Base-by-base conservation (phyloP, 768 basidiomycete species). In the Floccularia luteovirens region DNA sequence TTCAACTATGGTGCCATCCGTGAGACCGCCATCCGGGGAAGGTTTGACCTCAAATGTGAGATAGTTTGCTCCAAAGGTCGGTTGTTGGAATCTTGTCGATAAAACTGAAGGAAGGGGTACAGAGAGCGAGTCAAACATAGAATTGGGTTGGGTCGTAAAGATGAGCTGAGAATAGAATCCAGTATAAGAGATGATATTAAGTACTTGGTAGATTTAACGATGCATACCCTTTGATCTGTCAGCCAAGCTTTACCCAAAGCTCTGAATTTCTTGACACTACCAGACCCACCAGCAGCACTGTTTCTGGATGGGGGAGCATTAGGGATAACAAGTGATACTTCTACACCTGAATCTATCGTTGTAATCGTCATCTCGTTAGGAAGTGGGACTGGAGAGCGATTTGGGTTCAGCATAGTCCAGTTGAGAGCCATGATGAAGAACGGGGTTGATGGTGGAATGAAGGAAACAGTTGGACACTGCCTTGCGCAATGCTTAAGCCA, bases 41-140 rank as follows among this genome's bases (percentile, higher is more conserved):
- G 88, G 85, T 48, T 70, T 75, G 51, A 90, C 62, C 34, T 80
- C 75, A 48, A 90, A 67, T 0, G 63, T 54, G 35, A 90, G 66
- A 47, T 74, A 84, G 57, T 90, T 90, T 7, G 72, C 57, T 33
- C 72, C 74, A 41, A 90, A 79, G 6, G 76, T 70, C 3, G 88
- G 88, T 54, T 89, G 87, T 48, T 86, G 77, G 53, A 83, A 89
- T 47, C 68, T 71, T 14, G 83, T 82, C 7, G 76, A 74, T 10
- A 87, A 59, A 43, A 90, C 74, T 0, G 80, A 66, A 24, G 65
- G 69, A 4, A 86, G 64, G 4, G 82, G 85, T 24, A 89, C 61
- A 49, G 72, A 72, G 23, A 75, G 57, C 12, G 72, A 67, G 24
- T 73, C 66, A 39, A 72, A 68, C 2, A 56, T 21, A 22, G 60